Evolutionary conservation across 2,329 filamentous ascomycete genomes (phyloP).

Genomic region (Fusarium brachygibbosum): DNA sequence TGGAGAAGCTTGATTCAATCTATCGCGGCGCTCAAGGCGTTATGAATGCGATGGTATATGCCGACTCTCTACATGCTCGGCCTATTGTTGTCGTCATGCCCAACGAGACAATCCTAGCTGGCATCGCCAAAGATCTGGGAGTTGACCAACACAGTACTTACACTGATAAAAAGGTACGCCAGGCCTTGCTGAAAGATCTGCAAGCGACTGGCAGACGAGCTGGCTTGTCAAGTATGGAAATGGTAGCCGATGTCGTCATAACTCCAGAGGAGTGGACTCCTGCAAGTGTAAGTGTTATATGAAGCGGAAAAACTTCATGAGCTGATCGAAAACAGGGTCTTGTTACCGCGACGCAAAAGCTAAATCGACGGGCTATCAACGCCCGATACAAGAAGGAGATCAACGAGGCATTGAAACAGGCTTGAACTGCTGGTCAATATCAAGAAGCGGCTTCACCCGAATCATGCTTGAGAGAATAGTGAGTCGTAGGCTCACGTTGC

Average conservation of each 20-base stretch:
- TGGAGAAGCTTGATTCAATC: constrained; percentile 93
- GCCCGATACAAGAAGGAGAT: constrained; percentile 65
- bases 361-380: constrained; percentile 65
- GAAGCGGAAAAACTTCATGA: rapidly evolving
- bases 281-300: constrained; percentile 72
- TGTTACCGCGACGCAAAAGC: constrained; percentile 71
- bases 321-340: constrained; percentile 58
- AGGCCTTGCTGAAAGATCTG: constrained; percentile 73
- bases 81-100: constrained; percentile 84
- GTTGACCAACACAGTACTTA: constrained; percentile 77
- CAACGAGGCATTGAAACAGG: constrained; percentile 2
- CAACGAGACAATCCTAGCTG: constrained; percentile 71
- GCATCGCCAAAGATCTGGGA: constrained; percentile 69
- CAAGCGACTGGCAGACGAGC: constrained; percentile 72
- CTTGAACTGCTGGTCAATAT: neutral
- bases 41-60: constrained; percentile 88
- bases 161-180: constrained; percentile 72
- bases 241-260: constrained; percentile 80
- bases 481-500: rapidly evolving
- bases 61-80: constrained; percentile 77
- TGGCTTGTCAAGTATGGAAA: constrained; percentile 78
- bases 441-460: neutral
- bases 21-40: constrained; percentile 84
- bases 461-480: rapidly evolving
- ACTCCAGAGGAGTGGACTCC: constrained; percentile 91